Base-by-base conservation (phyloP, 2,329 filamentous ascomycete genomes). In the Paraphaeosphaeria sporulosa region DNA sequence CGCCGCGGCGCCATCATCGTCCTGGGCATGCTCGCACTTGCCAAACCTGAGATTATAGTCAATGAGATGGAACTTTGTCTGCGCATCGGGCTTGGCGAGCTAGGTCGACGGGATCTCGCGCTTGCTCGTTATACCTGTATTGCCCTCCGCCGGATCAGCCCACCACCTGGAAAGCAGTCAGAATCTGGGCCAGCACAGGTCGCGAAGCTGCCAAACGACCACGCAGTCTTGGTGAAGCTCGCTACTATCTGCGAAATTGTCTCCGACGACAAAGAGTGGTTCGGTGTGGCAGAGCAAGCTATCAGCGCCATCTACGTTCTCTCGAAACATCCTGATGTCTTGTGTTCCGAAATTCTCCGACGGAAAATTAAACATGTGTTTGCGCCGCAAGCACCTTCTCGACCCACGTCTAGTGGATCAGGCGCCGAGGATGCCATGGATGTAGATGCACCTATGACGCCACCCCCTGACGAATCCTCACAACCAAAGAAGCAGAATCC, bases 111-210 rank as follows among this genome's bases (percentile, higher is more conserved):
- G 34, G 95, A 99, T 72, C 85, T 98, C 51, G 90, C 93, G 57
- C 85, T 99, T 52, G 94, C 95, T 66, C 95, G 97, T 75, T 99
- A 92, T 75, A 98, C 95, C 0, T 99, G 95, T 77, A 90, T 98
- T 70, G 95, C 96, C 47, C 83, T 99, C 42, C 89, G 92, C 68
- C 87, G 95, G 46, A 97, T 99, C 81, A 96, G 94, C 64, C 92
- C 94, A 4, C 70, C 74, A 4, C 71, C 74, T 23, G 89, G 85
- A 1, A 92, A 92, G 15, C 90, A 94, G 52, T 89, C 90, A 7
- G 78, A 84, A 65, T 89, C 87, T 64, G 81, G 83, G 34, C 75
- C 77, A 27, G 61, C 72, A 9, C 80, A 83, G 17, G 82, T 92
- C 67, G 90, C 92, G 13, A 91, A 94, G 59, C 84, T 99, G 44